phyloP scores from a whole-genome alignment of 768 basidiomycete genomes.

The Kwoniella botswanensis region DNA sequence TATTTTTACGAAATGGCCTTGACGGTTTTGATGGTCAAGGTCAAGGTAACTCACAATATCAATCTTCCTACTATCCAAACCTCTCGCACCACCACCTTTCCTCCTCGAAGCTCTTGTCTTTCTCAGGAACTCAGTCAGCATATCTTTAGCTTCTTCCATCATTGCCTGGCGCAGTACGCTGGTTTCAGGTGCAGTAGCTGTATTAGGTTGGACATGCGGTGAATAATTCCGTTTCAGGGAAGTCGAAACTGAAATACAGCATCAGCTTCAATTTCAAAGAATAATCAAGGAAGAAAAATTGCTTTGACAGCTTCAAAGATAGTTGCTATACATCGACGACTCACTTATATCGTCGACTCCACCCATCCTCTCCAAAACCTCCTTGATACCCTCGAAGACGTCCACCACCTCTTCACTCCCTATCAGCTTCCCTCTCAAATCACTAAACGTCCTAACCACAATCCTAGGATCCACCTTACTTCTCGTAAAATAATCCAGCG shows the following conservation, averaged over 20 bases:
- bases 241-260: constrained; percentile 67
- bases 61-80: constrained; percentile 51
- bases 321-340: constrained; percentile 56
- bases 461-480: constrained; percentile 84
- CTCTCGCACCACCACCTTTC: constrained; percentile 44
- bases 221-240: constrained; percentile 93
- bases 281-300: no score
- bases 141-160: constrained; percentile 70
- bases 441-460: constrained; percentile 77
- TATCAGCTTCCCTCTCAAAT: constrained; percentile 70
- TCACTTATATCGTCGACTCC: constrained; percentile 85
- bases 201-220: constrained; percentile 76
- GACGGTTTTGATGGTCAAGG: neutral
- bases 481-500: constrained; percentile 74
- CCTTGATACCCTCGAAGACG: constrained; percentile 75
- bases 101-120: constrained; percentile 64
- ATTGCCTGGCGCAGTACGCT: constrained; percentile 72
- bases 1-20: neutral
- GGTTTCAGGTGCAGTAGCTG: constrained; percentile 71
- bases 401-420: constrained; percentile 65
- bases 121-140: constrained; percentile 73
- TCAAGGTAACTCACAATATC: constrained; percentile 39
- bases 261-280: no score
- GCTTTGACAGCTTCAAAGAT: no score
- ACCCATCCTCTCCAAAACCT: constrained; percentile 70